Evolutionary conservation across 768 basidiomycete genomes (phyloP), one percentile per base, ranked within the genome.

Genomic region (Hydnum rufescens): DNA sequence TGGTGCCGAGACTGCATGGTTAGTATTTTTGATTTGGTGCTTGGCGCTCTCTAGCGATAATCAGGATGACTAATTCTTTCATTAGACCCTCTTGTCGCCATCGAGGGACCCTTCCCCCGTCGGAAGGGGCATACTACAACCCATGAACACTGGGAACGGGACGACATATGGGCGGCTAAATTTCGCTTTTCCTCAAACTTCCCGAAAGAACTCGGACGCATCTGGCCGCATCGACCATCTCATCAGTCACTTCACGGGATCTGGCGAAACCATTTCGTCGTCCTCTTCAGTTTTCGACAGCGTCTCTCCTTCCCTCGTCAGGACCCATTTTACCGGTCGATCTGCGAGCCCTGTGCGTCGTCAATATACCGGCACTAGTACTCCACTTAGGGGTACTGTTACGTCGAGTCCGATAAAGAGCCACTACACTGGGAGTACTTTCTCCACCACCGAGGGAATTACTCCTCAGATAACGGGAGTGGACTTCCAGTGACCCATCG

Each of bases 1-100:
- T 88, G 83, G 81, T 89, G 86, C 64, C 72, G 83, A 58, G 84
- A 86, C 64, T 89, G 86, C 63, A 67, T 78, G 60, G 85, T 87
- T 57, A 66, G 76, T 67, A 31, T 52, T 51, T 13, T 39, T n/a
- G n/a, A n/a, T n/a, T n/a, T n/a, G n/a, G n/a, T n/a, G n/a, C n/a
- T n/a, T n/a, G n/a, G n/a, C n/a, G n/a, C n/a, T n/a, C n/a, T n/a
- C n/a, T n/a, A n/a, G n/a, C n/a, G n/a, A n/a, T n/a, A n/a, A 39
- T 39, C 36, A 39, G 22, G 36, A 13, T 13, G 22, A 13, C 36
- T 39, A 13, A 39, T 39, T 13, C 22, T 39, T 22, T 22, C 36
- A 39, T 22, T 39, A 13, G 22, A 13, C 13, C 13, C 36, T 39
- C 13, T 13, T 39, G 36, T 22, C 22, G 36, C 36, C 36, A 39